phyloP scores from a whole-genome alignment of 2,329 filamentous ascomycete species.

The Niveomyces coronatus region DNA sequence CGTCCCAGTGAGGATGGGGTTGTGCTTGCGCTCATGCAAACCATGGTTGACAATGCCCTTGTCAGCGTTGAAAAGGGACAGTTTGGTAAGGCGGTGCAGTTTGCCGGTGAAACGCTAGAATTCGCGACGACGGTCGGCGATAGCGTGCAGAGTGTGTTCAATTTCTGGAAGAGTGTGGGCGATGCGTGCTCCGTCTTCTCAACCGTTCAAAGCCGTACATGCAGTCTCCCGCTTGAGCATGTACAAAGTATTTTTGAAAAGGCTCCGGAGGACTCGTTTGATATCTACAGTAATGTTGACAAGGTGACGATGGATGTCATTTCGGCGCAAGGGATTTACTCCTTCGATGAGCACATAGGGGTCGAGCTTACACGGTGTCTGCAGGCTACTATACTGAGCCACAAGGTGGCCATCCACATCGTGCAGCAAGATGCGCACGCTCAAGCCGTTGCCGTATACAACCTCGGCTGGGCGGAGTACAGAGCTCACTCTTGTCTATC shows the following conservation, averaged over 20 bases:
- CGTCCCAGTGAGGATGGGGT: slow-evolving; percentile 75
- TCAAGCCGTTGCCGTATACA: slow-evolving; percentile 94
- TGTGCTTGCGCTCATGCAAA: slow-evolving; percentile 77
- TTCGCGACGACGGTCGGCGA: slow-evolving; percentile 54
- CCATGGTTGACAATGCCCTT: slow-evolving; percentile 71
- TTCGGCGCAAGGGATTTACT: slow-evolving; percentile 32
- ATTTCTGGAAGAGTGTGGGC: slow-evolving; percentile 87
- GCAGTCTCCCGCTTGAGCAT: slow-evolving; percentile 49
- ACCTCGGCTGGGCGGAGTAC: slow-evolving; percentile 89
- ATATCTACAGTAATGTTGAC: slow-evolving; percentile 60
- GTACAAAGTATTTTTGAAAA: slow-evolving; percentile 49
- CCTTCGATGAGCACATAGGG: slow-evolving; percentile 36
- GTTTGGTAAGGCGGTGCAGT: slow-evolving; percentile 70
- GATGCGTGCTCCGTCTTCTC: slow-evolving; percentile 83
- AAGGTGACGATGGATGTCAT: slow-evolving; percentile 39
- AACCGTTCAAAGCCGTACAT: slow-evolving; percentile 57
- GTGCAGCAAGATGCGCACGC: slow-evolving; percentile 69
- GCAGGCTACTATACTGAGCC: slow-evolving; percentile 67
- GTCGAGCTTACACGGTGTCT: slow-evolving; percentile 49
- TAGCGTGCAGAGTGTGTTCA: slow-evolving; percentile 64
- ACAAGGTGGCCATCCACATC: slow-evolving; percentile 74
- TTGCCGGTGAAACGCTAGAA: slow-evolving; percentile 57
- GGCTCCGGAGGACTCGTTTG: slow-evolving; percentile 44
- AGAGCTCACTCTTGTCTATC: slow-evolving; percentile 62
- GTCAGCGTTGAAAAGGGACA: slow-evolving; percentile 70